These are phyloP conservation scores for Hymenoscyphus repandus DNA, from an alignment of 2,329 filamentous ascomycete genomes.

Conservation along the genomic window DNA sequence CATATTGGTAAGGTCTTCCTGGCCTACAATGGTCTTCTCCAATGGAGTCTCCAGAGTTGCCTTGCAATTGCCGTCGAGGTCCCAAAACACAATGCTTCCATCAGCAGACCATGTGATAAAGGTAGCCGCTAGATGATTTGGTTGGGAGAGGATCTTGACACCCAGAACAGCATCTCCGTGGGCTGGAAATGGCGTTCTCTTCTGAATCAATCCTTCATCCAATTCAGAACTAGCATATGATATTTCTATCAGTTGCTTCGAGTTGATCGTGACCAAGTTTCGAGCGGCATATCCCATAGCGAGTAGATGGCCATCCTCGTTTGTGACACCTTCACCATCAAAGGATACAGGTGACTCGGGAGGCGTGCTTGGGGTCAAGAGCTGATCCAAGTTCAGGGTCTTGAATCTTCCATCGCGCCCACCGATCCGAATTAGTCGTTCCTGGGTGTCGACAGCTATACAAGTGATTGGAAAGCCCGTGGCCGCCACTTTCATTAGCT, in stretches of 20 bases:
- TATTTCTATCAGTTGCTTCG: slow-evolving; percentile 69
- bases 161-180: slow-evolving; percentile 66
- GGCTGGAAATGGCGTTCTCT: slow-evolving; percentile 50
- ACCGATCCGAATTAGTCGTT: slow-evolving; percentile 33
- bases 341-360: slow-evolving; percentile 27
- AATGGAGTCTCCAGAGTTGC: slow-evolving; percentile 62
- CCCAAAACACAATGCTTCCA: slow-evolving; percentile 81
- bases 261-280: slow-evolving; percentile 70
- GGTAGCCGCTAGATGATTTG: slow-evolving; percentile 57
- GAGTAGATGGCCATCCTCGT: slow-evolving; percentile 42
- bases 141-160: slow-evolving; percentile 57
- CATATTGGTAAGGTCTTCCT: slow-evolving; percentile 52
- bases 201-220: slow-evolving; percentile 34
- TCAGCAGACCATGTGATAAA: slow-evolving; percentile 88
- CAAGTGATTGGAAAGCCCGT: slow-evolving; percentile 54
- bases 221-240: slow-evolving; percentile 27
- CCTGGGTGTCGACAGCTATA: slow-evolving; percentile 33
- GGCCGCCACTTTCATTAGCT: slow-evolving; percentile 60
- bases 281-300: slow-evolving; percentile 65
- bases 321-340: slow-evolving; percentile 15
- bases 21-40: slow-evolving; percentile 52
- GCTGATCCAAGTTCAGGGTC: slow-evolving; percentile 44
- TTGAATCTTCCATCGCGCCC: slow-evolving; percentile 38
- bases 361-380: slow-evolving; percentile 27
- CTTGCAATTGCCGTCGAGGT: slow-evolving; percentile 62